These are phyloP conservation scores for Thelonectria rubi DNA, from an alignment of 2,329 filamentous ascomycete genomes.

Conservation along the genomic window DNA sequence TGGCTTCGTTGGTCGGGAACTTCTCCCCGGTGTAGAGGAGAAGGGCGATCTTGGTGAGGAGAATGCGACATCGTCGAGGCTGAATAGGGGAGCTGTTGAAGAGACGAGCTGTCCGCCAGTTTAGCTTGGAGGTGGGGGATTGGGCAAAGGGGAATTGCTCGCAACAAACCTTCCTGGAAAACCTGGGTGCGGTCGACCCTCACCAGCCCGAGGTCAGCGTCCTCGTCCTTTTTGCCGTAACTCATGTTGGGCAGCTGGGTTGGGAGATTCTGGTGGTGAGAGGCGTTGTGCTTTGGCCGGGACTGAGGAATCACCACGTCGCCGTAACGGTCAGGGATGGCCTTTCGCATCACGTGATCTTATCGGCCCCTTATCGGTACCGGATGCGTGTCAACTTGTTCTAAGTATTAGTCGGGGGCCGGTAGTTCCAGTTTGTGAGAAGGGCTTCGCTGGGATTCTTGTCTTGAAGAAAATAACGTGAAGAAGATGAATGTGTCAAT, in stretches of 20 bases:
- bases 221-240: conserved; percentile 99
- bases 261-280: conserved; percentile 45
- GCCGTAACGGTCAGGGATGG: conserved; percentile 50
- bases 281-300: conserved; percentile 47
- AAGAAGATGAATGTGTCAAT: not conserved
- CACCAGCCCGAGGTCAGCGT: conserved; percentile 91
- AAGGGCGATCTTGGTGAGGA: conserved; percentile 95
- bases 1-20: conserved; percentile 97
- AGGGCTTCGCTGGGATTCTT: not conserved
- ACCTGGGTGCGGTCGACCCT: conserved; percentile 98
- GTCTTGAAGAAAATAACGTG: not conserved
- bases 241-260: conserved; percentile 74
- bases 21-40: conserved; percentile 96
- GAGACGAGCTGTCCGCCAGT: conserved; percentile 75
- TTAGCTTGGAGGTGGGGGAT: conserved; percentile 48
- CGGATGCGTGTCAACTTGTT: conserved; percentile 42
- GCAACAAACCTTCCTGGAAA: conserved; percentile 90
- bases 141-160: conserved; percentile 42
- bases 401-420: not conserved
- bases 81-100: conserved; percentile 99
- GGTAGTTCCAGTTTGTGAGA: not conserved
- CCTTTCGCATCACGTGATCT: conserved; percentile 48
- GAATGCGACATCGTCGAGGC: conserved; percentile 95
- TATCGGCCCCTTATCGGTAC: conserved; percentile 41
- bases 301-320: conserved; percentile 51